These are phyloP conservation scores for Diaporthe humulicola DNA, from an alignment of 2,329 filamentous ascomycete species.

Conservation along the genomic window DNA sequence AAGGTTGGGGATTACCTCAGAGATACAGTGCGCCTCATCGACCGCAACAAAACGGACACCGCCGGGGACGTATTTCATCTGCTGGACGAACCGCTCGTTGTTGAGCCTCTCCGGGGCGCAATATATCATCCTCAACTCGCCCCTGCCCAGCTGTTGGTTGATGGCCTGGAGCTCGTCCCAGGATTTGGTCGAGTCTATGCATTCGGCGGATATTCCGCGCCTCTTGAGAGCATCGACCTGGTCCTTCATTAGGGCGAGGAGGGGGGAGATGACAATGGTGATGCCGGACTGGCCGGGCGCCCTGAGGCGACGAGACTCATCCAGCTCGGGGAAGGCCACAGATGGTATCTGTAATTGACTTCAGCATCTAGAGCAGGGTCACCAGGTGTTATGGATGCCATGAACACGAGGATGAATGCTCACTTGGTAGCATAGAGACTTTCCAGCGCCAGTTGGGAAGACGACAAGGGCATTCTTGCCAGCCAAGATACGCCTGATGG, in stretches of 20 bases:
- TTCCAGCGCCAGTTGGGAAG: constrained; percentile 64
- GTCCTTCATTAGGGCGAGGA: constrained; percentile 72
- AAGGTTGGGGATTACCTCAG: constrained; percentile 50
- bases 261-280: constrained; percentile 68
- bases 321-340: constrained; percentile 60
- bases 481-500: constrained; percentile 53
- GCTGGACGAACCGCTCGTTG: constrained; percentile 71
- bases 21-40: constrained; percentile 72
- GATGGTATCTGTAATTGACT: constrained; percentile 55
- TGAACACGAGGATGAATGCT: not conserved
- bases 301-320: constrained; percentile 48
- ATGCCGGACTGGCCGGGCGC: constrained; percentile 57
- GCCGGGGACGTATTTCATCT: constrained; percentile 66
- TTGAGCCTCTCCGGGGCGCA: constrained; percentile 72
- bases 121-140: constrained; percentile 66
- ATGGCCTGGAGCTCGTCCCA: constrained; percentile 58
- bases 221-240: constrained; percentile 68
- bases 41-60: constrained; percentile 69
- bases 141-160: constrained; percentile 55
- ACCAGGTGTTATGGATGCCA: too few species aligned
- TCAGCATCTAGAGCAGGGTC: not conserved
- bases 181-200: constrained; percentile 68
- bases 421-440: constrained; percentile 64
- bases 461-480: constrained; percentile 58
- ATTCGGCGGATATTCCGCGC: constrained; percentile 65